These are phyloP conservation scores for Pinus taeda DNA, from an alignment of 75 land plant genomes.

Conservation along the genomic window DNA sequence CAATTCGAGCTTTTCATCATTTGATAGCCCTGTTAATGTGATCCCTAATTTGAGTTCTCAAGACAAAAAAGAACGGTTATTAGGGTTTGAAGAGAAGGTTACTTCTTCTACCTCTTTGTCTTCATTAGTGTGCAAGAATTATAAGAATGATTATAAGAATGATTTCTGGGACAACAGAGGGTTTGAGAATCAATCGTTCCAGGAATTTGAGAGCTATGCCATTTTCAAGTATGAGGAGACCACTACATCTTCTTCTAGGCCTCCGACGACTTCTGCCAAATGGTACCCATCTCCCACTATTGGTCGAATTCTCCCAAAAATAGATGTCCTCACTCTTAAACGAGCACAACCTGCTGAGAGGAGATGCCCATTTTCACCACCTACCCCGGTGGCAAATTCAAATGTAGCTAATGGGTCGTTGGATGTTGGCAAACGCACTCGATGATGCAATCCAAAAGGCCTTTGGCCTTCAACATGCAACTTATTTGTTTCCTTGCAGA, in stretches of 20 bases:
- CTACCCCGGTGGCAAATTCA: constrained; percentile 23
- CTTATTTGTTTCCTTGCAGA: constrained; percentile 58
- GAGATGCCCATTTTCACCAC: constrained; percentile 61
- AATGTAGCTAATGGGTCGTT: constrained; percentile 18
- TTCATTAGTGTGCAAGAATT: not conserved
- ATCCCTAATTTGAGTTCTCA: not conserved
- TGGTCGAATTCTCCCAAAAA: constrained; percentile 22
- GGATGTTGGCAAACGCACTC: constrained; percentile 28
- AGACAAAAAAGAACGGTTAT: not conserved
- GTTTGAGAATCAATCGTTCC: constrained; percentile 39
- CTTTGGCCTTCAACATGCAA: constrained; percentile 83
- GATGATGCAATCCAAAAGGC: constrained; percentile 34
- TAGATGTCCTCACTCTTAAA: constrained; percentile 29
- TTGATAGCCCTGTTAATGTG: not conserved
- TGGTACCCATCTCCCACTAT: constrained; percentile 67
- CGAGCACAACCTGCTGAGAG: constrained; percentile 74
- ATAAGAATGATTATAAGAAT: constrained; percentile 12
- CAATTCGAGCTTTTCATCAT: not conserved
- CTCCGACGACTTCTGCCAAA: constrained; percentile 22
- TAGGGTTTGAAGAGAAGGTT: not conserved
- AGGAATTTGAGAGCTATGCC: constrained; percentile 56
- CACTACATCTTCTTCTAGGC: constrained; percentile 30
- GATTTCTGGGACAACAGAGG: constrained; percentile 25
- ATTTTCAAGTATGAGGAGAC: constrained; percentile 59
- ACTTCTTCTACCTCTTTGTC: not conserved